Evolutionary conservation across 129 eudicot genomes (phyloP).

Genomic region (Arctium minus): DNA sequence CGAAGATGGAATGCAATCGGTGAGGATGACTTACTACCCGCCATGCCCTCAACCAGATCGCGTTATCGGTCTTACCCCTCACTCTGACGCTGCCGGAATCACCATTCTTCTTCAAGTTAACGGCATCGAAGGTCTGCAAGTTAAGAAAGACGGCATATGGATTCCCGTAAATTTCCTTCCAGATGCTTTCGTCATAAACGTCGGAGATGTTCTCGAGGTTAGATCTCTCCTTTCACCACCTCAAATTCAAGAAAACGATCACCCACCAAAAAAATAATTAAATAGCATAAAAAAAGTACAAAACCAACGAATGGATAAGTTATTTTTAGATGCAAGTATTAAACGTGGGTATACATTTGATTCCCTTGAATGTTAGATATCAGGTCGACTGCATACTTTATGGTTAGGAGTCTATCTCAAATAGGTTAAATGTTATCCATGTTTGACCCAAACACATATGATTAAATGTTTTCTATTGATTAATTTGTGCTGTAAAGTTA

Average conservation of each 20-base stretch:
- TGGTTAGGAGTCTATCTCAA: background rate
- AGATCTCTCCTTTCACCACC: background rate
- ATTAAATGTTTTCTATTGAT: background rate
- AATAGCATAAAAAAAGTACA: background rate
- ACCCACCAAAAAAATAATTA: background rate
- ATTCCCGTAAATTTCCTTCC: slow-evolving; percentile 39
- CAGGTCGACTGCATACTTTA: background rate
- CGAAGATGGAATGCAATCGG: slow-evolving; percentile 37
- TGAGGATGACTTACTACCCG: slow-evolving; percentile 37
- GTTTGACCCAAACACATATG: background rate
- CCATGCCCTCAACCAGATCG: slow-evolving; percentile 35
- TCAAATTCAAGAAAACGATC: background rate
- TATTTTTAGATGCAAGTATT: background rate
- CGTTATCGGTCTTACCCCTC: slow-evolving; percentile 43
- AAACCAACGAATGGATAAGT: background rate
- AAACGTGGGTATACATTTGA: background rate
- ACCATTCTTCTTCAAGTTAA: slow-evolving; percentile 37
- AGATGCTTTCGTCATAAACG: slow-evolving; percentile 32
- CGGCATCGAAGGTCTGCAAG: slow-evolving; percentile 30
- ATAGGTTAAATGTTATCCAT: background rate
- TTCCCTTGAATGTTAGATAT: background rate
- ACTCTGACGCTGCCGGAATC: slow-evolving; percentile 34
- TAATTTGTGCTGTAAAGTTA: background rate
- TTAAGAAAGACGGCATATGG: slow-evolving; percentile 33
- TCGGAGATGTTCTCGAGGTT: slow-evolving; percentile 49